phyloP scores from a whole-genome alignment of 345 rosid species.

The Gossypium bickii region DNA sequence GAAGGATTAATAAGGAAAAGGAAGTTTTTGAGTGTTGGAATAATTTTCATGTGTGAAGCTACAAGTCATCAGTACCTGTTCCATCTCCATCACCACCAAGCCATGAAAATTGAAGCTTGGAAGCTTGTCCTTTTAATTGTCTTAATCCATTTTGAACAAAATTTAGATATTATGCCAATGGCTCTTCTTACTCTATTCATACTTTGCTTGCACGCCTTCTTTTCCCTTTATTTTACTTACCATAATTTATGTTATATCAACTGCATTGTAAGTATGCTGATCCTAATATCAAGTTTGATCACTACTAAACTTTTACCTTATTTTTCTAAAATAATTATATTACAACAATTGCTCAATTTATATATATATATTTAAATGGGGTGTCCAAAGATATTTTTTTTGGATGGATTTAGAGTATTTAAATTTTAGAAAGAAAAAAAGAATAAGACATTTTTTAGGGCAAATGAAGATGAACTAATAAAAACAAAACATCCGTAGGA shows the following conservation, averaged over 20 bases:
- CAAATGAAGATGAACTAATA: too few species aligned
- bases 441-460: too few species aligned
- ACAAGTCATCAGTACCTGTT: background rate
- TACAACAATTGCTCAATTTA: too few species aligned
- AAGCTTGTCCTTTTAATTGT: background rate
- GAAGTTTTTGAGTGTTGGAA: background rate
- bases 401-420: too few species aligned
- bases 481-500: background rate
- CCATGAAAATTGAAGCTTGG: background rate
- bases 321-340: too few species aligned
- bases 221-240: background rate
- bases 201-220: conserved; percentile 8
- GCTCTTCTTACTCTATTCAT: background rate
- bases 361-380: too few species aligned
- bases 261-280: too few species aligned
- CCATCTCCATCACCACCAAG: background rate
- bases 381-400: too few species aligned
- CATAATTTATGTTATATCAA: too few species aligned
- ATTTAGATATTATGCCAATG: background rate
- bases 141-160: background rate
- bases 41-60: background rate
- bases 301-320: too few species aligned
- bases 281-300: too few species aligned
- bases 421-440: too few species aligned
- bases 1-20: background rate